These are phyloP conservation scores for Diaporthe batatas DNA, from an alignment of 2,329 filamentous ascomycete species.

Conservation along the genomic window DNA sequence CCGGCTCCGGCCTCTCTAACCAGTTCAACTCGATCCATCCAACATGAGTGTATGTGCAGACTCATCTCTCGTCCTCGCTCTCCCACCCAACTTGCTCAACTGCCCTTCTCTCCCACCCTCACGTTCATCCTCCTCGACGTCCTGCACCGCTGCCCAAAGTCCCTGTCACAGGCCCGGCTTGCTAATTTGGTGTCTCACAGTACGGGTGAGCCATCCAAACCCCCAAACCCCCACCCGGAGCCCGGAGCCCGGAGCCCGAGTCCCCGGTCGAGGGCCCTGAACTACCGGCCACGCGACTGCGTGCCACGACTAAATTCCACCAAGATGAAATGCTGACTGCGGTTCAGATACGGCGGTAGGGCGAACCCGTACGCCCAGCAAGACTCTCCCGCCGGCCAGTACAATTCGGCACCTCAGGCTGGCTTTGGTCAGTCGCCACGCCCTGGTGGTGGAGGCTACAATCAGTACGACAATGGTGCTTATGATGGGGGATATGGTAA, in stretches of 20 bases:
- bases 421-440: constrained; percentile 40
- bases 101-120: background rate
- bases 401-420: constrained; percentile 47
- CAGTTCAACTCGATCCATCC: constrained; percentile 33
- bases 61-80: constrained; percentile 40
- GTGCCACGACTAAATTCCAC: background rate
- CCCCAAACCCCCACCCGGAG: background rate
- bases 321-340: constrained; percentile 49
- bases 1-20: constrained; percentile 22
- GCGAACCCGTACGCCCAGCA: constrained; percentile 72
- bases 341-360: constrained; percentile 65
- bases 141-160: background rate
- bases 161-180: background rate
- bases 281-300: background rate
- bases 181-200: constrained; percentile 61
- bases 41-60: constrained; percentile 66
- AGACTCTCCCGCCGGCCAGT: constrained; percentile 53
- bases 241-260: background rate
- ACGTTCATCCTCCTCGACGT: background rate
- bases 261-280: background rate
- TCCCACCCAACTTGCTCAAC: background rate
- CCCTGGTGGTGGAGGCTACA: constrained; percentile 35
- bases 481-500: constrained; percentile 32
- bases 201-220: constrained; percentile 64
- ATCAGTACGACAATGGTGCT: constrained; percentile 5